phyloP scores from a whole-genome alignment of 371 early-diverging fungal species.

The Mycotypha africana region DNA sequence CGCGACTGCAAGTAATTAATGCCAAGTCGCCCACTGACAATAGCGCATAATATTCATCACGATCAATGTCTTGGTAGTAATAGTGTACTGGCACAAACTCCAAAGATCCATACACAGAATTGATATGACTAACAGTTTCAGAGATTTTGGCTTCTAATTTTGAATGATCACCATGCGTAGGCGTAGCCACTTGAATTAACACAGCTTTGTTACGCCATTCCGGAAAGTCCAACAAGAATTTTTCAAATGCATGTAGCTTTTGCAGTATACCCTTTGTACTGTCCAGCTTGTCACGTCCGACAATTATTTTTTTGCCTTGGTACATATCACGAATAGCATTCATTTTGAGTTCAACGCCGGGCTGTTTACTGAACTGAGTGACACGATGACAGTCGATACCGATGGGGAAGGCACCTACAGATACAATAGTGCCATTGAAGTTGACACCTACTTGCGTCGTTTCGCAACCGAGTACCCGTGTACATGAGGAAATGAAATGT shows the following conservation, averaged over 20 bases:
- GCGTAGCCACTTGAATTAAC: conserved; percentile 77
- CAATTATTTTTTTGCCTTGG: conserved; percentile 88
- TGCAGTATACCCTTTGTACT: conserved; percentile 98
- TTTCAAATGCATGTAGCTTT: conserved; percentile 92
- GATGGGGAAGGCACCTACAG: conserved; percentile 94
- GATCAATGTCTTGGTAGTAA: conserved; percentile 92
- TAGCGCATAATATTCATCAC: conserved; percentile 95
- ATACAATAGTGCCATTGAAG: conserved; percentile 66
- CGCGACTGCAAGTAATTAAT: conserved; percentile 96
- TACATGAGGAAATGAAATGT: conserved; percentile 95
- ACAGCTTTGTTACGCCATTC: conserved; percentile 90
- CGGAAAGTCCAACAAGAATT: conserved; percentile 84
- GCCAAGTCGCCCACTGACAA: conserved; percentile 93
- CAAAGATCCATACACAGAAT: conserved; percentile 91
- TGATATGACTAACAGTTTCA: conserved; percentile 89
- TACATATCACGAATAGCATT: conserved; percentile 81
- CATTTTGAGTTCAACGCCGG: conserved; percentile 68
- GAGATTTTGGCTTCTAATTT: conserved; percentile 84
- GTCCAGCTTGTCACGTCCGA: conserved; percentile 98
- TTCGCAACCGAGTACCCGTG: conserved; percentile 89
- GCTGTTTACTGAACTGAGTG: conserved; percentile 41
- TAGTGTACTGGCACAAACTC: conserved; percentile 94
- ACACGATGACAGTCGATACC: conserved; percentile 88
- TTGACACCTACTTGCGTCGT: conserved; percentile 83
- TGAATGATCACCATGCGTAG: conserved; percentile 53